Conservation (phyloP, 2,329 filamentous ascomycete genomes). For the Xylariomycetidae sp. region DNA sequence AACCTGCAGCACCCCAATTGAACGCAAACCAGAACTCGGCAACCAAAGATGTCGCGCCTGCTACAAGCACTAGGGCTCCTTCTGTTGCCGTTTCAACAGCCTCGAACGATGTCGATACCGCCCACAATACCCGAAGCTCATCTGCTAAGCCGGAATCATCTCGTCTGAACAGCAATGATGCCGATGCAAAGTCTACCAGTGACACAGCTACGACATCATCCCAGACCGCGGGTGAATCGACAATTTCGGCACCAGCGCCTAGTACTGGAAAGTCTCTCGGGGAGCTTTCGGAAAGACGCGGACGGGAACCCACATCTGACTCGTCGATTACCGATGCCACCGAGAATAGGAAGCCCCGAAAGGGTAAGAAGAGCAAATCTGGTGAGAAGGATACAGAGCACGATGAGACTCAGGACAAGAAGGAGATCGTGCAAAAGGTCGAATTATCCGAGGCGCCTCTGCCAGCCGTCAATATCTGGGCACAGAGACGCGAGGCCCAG, state of each 20-base stretch:
- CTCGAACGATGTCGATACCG: conserved; percentile 31
- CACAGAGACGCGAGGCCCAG: conserved; percentile 66
- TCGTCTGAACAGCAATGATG: conserved; percentile 12
- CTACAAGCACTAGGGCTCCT: conserved; percentile 30
- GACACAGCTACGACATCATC: conserved; percentile 12
- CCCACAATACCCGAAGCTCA: conserved; percentile 17
- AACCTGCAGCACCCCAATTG: conserved; percentile 39
- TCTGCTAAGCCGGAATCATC: conserved; percentile 21
- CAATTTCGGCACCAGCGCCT: too few species aligned
- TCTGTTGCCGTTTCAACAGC: conserved; percentile 31
- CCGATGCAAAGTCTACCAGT: conserved; percentile 12
- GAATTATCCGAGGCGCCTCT: conserved; percentile 76
- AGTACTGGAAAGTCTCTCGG: too few species aligned
- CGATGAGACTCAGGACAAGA: conserved; percentile 44
- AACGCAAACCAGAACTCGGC: conserved; percentile 12
- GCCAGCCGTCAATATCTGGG: conserved; percentile 85
- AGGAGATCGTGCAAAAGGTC: conserved; percentile 57
- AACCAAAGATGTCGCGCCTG: conserved; percentile 30
- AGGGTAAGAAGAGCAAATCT: conserved; percentile 57
- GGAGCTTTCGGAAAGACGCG: conserved; percentile 41
- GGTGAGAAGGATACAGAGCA: conserved; percentile 50
- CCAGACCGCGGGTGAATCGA: too few species aligned
- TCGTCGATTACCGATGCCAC: conserved; percentile 65
- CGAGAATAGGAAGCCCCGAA: conserved; percentile 58
- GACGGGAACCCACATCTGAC: conserved; percentile 57